Evolutionary conservation across 306 rosid species (phyloP).

Genomic region (Malus orientalis): DNA sequence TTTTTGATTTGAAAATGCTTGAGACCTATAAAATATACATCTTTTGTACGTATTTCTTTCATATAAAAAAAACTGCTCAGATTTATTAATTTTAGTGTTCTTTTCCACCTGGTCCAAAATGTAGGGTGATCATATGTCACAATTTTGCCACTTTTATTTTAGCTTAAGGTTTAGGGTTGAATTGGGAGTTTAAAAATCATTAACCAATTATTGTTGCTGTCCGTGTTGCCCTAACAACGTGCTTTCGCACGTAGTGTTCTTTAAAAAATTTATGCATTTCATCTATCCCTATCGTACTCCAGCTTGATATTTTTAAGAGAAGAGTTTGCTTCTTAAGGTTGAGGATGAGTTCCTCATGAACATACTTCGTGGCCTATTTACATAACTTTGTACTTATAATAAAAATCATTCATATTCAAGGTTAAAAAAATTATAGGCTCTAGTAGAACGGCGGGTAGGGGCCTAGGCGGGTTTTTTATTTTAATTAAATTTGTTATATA

Average conservation of each 20-base stretch:
- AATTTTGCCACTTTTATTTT: too few species aligned
- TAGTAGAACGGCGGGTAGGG: too few species aligned
- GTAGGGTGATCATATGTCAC: background rate
- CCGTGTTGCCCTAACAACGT: background rate
- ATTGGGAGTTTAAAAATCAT: too few species aligned
- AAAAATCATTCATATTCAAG: too few species aligned
- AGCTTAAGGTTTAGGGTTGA: too few species aligned
- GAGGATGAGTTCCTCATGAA: too few species aligned
- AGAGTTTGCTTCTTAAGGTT: too few species aligned
- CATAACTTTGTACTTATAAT: too few species aligned
- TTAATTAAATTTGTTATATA: too few species aligned
- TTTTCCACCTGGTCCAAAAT: background rate
- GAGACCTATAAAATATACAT: background rate
- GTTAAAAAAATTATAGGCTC: accelerated
- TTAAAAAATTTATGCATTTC: background rate
- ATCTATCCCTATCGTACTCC: background rate
- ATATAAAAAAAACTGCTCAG: background rate
- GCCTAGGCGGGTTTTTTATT: too few species aligned
- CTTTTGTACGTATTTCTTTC: background rate
- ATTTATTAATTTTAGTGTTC: background rate
- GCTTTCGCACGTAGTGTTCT: background rate
- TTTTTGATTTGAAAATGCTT: background rate
- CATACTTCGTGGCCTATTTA: too few species aligned
- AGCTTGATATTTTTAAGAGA: too few species aligned
- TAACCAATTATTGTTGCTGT: background rate